Evolutionary conservation across 306 rosid species (phyloP).

Genomic region (Macrotyloma uniflorum): DNA sequence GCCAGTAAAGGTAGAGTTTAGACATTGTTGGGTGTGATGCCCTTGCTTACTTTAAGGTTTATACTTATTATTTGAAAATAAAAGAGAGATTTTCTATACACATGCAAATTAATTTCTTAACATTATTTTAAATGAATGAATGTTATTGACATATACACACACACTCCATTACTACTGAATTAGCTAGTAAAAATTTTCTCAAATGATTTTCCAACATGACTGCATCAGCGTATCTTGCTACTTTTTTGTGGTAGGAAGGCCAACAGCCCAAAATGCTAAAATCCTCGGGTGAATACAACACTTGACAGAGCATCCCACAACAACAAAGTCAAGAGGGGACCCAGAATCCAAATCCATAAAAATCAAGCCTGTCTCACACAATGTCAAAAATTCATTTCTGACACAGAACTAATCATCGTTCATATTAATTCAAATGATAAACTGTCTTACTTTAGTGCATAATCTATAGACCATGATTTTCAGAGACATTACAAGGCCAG

Average conservation of each 20-base stretch:
- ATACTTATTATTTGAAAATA: background rate
- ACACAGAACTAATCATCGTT: background rate
- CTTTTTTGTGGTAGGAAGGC: background rate
- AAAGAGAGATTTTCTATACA: background rate
- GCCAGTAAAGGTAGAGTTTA: background rate
- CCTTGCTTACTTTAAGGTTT: background rate
- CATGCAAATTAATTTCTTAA: background rate
- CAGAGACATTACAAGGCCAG: conserved; percentile 25
- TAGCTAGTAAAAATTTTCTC: background rate
- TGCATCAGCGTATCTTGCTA: background rate
- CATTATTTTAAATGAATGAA: background rate
- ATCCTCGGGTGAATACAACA: background rate
- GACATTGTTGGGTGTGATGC: background rate
- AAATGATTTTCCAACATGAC: background rate
- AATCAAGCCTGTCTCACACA: background rate
- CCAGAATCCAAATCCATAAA: background rate
- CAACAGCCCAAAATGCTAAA: background rate
- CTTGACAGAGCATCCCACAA: background rate
- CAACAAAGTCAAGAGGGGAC: background rate
- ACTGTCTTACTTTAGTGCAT: background rate
- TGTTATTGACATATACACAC: background rate
- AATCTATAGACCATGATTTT: conserved; percentile 8
- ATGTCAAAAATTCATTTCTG: background rate
- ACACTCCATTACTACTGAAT: background rate
- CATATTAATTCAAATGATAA: conserved; percentile 2